A percentile compares a stretch with the other conserved stretches of the same genome.
Conservation (phyloP, 2,329 filamentous ascomycete species). For the Fusarium sp. region DNA sequence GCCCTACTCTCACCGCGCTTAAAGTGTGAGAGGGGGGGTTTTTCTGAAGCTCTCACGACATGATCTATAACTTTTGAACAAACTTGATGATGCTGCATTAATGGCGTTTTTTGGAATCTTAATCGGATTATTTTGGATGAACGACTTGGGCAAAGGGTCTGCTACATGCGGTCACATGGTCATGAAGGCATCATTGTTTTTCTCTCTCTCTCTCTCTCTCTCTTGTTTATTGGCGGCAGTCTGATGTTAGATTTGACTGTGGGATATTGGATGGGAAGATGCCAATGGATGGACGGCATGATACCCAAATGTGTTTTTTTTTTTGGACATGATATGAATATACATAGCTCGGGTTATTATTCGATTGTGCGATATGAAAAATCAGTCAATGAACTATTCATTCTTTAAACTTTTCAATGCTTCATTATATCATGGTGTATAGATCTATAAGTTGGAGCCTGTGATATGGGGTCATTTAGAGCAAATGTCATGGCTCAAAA, state of each 20-base stretch:
- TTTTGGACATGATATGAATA: conserved; percentile 15
- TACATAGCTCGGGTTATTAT: conserved; percentile 20
- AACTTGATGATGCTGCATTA: conserved; percentile 42
- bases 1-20: conserved; percentile 67
- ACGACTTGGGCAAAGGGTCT: conserved; percentile 14
- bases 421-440: not conserved
- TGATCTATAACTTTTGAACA: conserved; percentile 32
- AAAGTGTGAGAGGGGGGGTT: conserved; percentile 44
- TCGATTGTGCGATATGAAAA: conserved; percentile 19
- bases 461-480: conserved; percentile 23
- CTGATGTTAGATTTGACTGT: conserved; percentile 20
- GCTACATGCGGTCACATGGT: conserved; percentile 14
- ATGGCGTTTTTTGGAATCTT: conserved; percentile 38
- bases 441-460: not conserved
- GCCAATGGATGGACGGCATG: conserved; percentile 32
- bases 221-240: conserved; percentile 13
- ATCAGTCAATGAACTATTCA: conserved; percentile 3
- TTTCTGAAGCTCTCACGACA: conserved; percentile 18
- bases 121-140: conserved; percentile 24
- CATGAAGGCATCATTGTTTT: conserved; percentile 19
- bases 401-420: not conserved
- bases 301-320: conserved; percentile 33
- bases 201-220: not conserved
- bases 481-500: conserved; percentile 26
- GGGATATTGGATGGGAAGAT: conserved; percentile 26